Evolutionary conservation across 2,329 filamentous ascomycete genomes (phyloP).

Genomic region (Corynespora cassiicola): DNA sequence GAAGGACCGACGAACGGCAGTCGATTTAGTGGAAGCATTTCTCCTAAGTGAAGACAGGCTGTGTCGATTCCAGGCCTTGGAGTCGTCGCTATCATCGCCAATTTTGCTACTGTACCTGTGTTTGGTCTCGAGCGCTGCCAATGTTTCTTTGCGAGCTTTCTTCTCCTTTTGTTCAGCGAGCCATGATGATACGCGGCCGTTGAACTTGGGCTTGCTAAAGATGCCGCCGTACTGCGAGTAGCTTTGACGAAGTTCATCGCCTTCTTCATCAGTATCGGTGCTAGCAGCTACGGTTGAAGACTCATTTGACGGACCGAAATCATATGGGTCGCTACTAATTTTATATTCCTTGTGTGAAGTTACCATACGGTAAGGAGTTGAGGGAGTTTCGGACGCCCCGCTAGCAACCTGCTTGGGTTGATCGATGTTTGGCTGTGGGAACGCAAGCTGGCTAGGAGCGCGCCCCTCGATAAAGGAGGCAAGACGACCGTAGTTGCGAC

Average conservation of each 20-base stretch:
- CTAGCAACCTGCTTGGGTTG: slow-evolving; percentile 3
- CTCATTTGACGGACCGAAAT: no score
- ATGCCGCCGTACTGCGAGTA: slow-evolving; percentile 39
- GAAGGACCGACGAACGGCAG: no score
- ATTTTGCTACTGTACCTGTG: no score
- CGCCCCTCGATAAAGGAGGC: slow-evolving; percentile 37
- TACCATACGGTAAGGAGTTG: slow-evolving; percentile 29
- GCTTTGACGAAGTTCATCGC: slow-evolving; percentile 32
- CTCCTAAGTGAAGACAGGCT: no score
- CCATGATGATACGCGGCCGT: slow-evolving; percentile 32
- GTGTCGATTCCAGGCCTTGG: no score
- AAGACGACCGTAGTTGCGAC: slow-evolving; percentile 37
- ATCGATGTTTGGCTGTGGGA: slow-evolving; percentile 35
- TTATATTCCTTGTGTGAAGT: slow-evolving; percentile 17
- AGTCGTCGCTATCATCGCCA: slow-evolving; percentile 3
- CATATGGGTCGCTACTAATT: no score
- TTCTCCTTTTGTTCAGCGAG: slow-evolving; percentile 13
- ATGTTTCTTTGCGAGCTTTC: slow-evolving; percentile 3
- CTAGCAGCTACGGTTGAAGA: no score
- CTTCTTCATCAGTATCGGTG: no score
- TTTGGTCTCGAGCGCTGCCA: slow-evolving; percentile 3
- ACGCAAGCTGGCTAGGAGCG: slow-evolving; percentile 35
- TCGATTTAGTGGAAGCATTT: no score
- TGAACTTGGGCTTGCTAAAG: slow-evolving; percentile 38
- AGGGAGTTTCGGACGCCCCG: slow-evolving; percentile 8